Conservation (phyloP, 768 basidiomycete species). For the Pulveroboletus sp. region DNA sequence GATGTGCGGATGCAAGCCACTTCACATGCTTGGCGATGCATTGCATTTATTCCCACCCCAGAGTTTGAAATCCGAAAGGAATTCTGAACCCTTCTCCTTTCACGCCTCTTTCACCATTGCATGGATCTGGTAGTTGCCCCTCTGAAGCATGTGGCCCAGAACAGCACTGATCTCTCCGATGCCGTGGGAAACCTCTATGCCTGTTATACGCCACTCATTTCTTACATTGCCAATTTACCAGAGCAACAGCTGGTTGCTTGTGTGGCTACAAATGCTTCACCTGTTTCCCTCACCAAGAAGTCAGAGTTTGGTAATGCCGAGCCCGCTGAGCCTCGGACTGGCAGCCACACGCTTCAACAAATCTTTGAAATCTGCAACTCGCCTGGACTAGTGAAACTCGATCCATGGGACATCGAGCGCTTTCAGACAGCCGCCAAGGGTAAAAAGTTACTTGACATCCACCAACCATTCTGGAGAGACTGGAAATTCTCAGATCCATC, state of each 20-base stretch:
- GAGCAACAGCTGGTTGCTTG: conserved; percentile 10
- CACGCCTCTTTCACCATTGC: neutral
- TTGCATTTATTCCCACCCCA: too few species aligned
- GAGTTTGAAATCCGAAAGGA: too few species aligned
- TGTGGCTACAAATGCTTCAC: conserved; percentile 13
- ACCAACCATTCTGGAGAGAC: neutral
- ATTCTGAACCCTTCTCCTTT: too few species aligned
- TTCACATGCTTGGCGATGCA: conserved; percentile 1
- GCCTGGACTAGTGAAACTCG: too few species aligned
- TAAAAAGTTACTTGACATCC: neutral
- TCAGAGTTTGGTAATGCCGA: conserved; percentile 10
- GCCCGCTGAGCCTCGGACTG: neutral
- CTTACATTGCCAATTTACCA: conserved; percentile 18
- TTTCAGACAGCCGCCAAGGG: conserved; percentile 13
- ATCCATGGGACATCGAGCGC: conserved; percentile 24
- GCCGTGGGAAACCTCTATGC: neutral
- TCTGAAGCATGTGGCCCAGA: too few species aligned
- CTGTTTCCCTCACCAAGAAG: conserved; percentile 5
- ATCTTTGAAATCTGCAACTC: neutral
- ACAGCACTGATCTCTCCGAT: too few species aligned
- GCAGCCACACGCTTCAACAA: neutral
- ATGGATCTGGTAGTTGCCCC: neutral
- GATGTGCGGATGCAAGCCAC: conserved; percentile 1
- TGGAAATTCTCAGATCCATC: neutral
- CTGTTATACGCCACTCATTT: conserved; percentile 12